phyloP scores from a whole-genome alignment of 2,329 filamentous ascomycete species.

The Drechslerella coelobrocha region DNA sequence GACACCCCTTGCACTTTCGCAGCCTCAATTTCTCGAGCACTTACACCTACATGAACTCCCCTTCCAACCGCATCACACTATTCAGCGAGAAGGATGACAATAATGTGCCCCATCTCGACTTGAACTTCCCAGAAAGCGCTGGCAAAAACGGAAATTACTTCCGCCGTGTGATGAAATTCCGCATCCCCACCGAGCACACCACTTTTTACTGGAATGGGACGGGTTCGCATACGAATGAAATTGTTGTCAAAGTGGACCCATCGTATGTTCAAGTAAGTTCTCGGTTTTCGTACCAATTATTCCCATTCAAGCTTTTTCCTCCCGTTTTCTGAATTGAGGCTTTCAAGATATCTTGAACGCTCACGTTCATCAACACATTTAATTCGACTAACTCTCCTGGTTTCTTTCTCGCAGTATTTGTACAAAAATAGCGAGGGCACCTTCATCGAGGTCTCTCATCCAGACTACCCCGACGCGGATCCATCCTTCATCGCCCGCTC shows the following conservation, averaged over 20 bases:
- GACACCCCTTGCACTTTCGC: constrained; percentile 28
- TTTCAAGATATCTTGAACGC: too few relatives aligned
- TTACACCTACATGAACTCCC: constrained; percentile 40
- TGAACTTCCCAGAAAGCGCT: constrained; percentile 32
- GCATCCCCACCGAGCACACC: constrained; percentile 7
- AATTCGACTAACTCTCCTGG: too few relatives aligned
- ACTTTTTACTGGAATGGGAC: constrained; percentile 39
- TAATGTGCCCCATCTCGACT: constrained; percentile 23
- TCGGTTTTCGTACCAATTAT: not conserved
- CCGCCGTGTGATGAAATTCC: constrained; percentile 33
- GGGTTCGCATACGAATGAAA: constrained; percentile 6
- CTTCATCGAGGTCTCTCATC: constrained; percentile 18
- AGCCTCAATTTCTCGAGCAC: constrained; percentile 30
- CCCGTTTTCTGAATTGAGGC: not conserved
- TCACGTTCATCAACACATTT: too few relatives aligned
- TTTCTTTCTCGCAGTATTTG: constrained; percentile 23
- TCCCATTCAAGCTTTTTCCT: not conserved
- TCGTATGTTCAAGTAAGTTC: constrained; percentile 20
- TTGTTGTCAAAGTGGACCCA: constrained; percentile 31
- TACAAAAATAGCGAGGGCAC: constrained; percentile 14
- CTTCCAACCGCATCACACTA: constrained; percentile 33
- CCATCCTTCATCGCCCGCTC: constrained; percentile 10
- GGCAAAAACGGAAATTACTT: constrained; percentile 45
- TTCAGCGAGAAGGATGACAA: not conserved
- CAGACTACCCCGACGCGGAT: constrained; percentile 14